These are phyloP conservation scores for Fusarium sp. DNA, from an alignment of 2,329 filamentous ascomycete species.

Conservation along the genomic window DNA sequence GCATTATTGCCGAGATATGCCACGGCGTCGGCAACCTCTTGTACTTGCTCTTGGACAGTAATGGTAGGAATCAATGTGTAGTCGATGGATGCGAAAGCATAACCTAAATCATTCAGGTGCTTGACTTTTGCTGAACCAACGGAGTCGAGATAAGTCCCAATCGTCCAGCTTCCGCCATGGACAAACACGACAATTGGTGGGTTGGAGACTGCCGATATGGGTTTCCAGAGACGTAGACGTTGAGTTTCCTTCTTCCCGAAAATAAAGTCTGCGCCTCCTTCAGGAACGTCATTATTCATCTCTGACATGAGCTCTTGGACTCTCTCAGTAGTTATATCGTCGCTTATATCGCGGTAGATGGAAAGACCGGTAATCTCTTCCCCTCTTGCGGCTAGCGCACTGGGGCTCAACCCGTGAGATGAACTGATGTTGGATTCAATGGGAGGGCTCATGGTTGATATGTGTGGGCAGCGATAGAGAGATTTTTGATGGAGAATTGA, in stretches of 20 bases:
- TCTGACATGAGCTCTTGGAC: background rate
- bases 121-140: constrained; percentile 4
- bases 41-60: constrained; percentile 6
- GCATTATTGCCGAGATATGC: background rate
- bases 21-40: constrained; percentile 3
- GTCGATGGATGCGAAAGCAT: background rate
- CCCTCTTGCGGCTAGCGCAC: background rate
- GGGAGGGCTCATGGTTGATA: background rate
- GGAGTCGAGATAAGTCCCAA: constrained; percentile 13
- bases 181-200: background rate
- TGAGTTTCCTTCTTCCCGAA: background rate
- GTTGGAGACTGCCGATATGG: accelerated
- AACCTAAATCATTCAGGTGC: background rate
- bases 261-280: background rate
- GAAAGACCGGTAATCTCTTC: background rate
- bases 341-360: background rate
- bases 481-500: background rate
- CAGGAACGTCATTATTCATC: background rate
- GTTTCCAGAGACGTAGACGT: constrained; percentile 1
- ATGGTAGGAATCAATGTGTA: background rate
- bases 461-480: background rate
- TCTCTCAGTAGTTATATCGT: background rate
- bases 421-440: background rate
- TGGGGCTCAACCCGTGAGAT: background rate
- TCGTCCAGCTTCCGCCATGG: constrained; percentile 12